A percentile compares a stretch with the other conserved stretches of the same genome.
Evolutionary conservation across 2,329 filamentous ascomycete genomes (phyloP).

Genomic region (Uncinocarpus reesii): DNA sequence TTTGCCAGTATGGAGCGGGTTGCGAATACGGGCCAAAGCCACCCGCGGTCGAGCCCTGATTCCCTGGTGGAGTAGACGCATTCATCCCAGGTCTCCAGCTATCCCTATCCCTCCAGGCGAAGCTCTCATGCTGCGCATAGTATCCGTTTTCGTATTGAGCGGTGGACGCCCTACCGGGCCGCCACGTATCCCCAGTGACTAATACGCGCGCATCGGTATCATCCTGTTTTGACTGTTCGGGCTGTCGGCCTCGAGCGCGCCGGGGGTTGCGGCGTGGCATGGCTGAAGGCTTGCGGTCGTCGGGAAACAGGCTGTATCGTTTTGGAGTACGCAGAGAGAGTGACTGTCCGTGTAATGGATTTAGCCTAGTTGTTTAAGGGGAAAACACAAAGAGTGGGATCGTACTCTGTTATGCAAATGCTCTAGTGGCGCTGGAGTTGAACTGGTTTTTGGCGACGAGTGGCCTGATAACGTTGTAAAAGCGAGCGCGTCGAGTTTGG

Average conservation of each 20-base stretch:
- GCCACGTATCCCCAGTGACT: not conserved
- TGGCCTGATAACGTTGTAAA: not conserved
- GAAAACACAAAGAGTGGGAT: not conserved
- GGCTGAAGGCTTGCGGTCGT: not conserved
- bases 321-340: not conserved
- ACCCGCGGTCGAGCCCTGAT: not conserved
- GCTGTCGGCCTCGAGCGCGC: not conserved
- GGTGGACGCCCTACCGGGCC: not conserved
- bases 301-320: not conserved
- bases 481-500: not conserved
- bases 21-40: not conserved
- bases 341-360: not conserved
- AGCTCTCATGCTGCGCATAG: not conserved
- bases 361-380: not conserved
- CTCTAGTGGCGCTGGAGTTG: too few species aligned
- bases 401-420: not conserved
- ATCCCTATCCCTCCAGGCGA: not conserved
- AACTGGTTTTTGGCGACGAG: too few species aligned
- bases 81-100: not conserved
- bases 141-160: not conserved
- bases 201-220: not conserved
- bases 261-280: not conserved
- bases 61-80: not conserved
- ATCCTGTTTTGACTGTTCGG: not conserved
- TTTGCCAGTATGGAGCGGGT: not conserved